These are phyloP conservation scores for Pleurotus eryngii DNA, from an alignment of 768 basidiomycete species.

Conservation along the genomic window DNA sequence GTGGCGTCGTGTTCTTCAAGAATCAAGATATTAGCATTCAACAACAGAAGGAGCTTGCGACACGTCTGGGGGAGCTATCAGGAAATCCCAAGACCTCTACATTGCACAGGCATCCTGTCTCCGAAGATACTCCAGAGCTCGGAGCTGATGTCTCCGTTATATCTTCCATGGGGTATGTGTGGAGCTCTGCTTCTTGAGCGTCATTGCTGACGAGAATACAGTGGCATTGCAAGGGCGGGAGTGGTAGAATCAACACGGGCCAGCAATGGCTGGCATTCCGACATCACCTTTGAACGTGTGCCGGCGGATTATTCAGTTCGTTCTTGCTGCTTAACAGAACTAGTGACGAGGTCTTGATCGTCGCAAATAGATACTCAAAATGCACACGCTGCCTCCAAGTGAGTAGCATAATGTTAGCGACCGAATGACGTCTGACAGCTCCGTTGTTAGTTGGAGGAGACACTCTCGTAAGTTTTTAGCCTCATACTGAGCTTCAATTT, in stretches of 20 bases:
- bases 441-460: conserved; percentile 33
- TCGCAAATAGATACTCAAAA: conserved; percentile 30
- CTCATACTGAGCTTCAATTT: not conserved
- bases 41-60: conserved; percentile 49
- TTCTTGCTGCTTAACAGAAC: not conserved
- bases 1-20: conserved; percentile 66
- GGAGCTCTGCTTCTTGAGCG: not conserved
- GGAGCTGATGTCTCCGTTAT: conserved; percentile 55
- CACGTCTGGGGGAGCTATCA: conserved; percentile 43
- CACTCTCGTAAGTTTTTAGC: conserved; percentile 30
- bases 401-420: conserved; percentile 3
- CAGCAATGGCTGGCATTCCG: conserved; percentile 49
- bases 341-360: not conserved
- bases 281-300: conserved; percentile 58
- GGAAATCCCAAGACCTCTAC: conserved; percentile 45
- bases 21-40: conserved; percentile 47
- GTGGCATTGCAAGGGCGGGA: conserved; percentile 37
- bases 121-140: conserved; percentile 44
- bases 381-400: conserved; percentile 37
- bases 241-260: conserved; percentile 30
- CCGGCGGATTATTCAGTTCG: conserved; percentile 57
- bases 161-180: conserved; percentile 36
- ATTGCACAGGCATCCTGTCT: conserved; percentile 57
- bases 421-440: not conserved
- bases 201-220: conserved; percentile 9